Conservation (phyloP, 1,139 yeast genomes). For the Protomyces macrosporus region DNA sequence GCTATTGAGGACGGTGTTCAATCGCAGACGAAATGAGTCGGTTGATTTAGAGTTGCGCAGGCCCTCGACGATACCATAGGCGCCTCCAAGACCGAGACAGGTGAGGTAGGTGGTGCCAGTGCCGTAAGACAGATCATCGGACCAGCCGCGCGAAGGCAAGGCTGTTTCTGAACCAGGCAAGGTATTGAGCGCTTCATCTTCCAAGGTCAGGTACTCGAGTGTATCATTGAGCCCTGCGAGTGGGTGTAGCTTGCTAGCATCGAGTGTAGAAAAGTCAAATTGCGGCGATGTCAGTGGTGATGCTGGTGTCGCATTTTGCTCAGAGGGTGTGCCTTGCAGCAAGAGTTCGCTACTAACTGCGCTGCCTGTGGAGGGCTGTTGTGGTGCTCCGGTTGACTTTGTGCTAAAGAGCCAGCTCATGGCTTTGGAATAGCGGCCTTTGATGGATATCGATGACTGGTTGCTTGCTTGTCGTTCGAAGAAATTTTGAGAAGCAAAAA, state of each 20-base stretch:
- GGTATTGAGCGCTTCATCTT: conserved; percentile 67
- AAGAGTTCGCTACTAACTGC: not conserved
- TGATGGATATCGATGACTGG: too few relatives aligned
- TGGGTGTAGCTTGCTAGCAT: conserved; percentile 77
- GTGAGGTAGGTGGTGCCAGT: conserved; percentile 84
- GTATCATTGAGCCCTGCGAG: conserved; percentile 84
- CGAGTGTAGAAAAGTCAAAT: conserved; percentile 37
- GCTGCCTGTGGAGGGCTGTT: not conserved
- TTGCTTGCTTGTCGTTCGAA: too few relatives aligned
- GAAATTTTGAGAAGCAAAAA: too few relatives aligned
- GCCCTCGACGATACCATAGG: conserved; percentile 84
- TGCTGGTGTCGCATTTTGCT: not conserved
- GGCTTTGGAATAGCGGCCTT: too few relatives aligned
- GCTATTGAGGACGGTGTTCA: conserved; percentile 85
- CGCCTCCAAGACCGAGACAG: conserved; percentile 74
- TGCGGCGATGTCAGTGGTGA: conserved; percentile 13
- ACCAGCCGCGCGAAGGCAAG: conserved; percentile 93
- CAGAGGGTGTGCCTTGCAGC: not conserved
- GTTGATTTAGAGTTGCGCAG: conserved; percentile 66
- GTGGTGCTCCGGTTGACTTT: not conserved
- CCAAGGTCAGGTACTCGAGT: conserved; percentile 83
- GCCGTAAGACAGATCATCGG: conserved; percentile 95
- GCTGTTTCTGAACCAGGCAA: conserved; percentile 85
- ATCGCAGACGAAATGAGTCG: conserved; percentile 61
- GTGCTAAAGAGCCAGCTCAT: conserved; percentile 1